Base-by-base conservation (phyloP, 257 asterid species). In the Solanum chiquidenum region DNA sequence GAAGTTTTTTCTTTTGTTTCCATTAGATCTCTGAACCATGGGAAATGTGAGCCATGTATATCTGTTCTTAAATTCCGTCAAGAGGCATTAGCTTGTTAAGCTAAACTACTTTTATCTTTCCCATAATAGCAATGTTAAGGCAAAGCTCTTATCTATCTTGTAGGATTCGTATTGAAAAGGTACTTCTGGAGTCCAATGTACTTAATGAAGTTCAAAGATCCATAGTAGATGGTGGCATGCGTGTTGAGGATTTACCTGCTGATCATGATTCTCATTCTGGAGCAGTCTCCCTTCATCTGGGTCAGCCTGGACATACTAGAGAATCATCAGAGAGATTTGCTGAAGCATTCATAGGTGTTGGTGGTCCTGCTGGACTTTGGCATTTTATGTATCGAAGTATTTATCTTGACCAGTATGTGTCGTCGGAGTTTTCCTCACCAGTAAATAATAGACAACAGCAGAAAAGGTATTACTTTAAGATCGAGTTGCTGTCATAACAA, bases 291-390 rank as follows among this genome's bases (percentile, higher is more conserved):
- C 87, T 95, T 86, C 96, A 91, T 86, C 83, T 91, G 87, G 94
- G 98, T 89, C 95, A 92, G 85, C 88, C 93, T 69, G 90, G 94
- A 86, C 90, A 91, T 10, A 86, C 92, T 60, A 71, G 92, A 87
- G 96, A 90, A 62, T 89, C 95, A 69, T 88, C 94, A 25, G 93
- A 89, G 66, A 92, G 94, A 86, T 73, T 52, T 37, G 75, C 91
- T 27, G 95, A 94, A 7, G 90, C 93, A 52, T 91, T 88, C 89
- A 69, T 69, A 71, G 94, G 98, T 34, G 86, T 91, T 86, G 99
- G 98, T 87, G 99, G 99, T 87, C 98, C 99, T 42, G 98, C 95
- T 85, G 99, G 99, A 76, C 94, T 97, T 62, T 97, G 99, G 99
- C 99, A 97, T 94, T 97, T 97, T 92, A 92, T 97, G 64, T 97